Evolutionary conservation across 371 early-diverging fungal species (phyloP).

Genomic region (Entomophthora muscae): DNA sequence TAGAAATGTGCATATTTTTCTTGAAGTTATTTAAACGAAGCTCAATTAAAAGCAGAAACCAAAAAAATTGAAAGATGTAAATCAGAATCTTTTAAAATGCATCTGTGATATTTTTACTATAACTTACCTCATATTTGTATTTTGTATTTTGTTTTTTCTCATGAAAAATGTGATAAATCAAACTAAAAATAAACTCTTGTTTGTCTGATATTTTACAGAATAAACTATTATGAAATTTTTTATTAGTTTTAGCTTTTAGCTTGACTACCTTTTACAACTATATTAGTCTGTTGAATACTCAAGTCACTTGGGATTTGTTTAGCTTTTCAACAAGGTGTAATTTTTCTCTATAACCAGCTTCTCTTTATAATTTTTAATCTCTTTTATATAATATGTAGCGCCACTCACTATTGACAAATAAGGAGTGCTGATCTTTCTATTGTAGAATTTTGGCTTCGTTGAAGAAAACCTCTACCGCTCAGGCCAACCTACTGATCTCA

Average conservation of each 20-base stretch:
- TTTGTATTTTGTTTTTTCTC: too few relatives aligned
- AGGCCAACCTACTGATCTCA: slow-evolving; percentile 95
- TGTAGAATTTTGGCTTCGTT: slow-evolving; percentile 86
- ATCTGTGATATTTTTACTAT: too few relatives aligned
- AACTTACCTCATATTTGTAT: too few relatives aligned
- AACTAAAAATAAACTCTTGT: too few relatives aligned
- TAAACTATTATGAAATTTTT: too few relatives aligned
- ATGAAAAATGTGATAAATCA: too few relatives aligned
- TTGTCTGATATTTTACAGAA: too few relatives aligned
- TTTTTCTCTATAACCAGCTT: not conserved
- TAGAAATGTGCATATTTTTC: not conserved
- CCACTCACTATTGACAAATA: not conserved
- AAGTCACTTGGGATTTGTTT: not conserved
- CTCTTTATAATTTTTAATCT: not conserved
- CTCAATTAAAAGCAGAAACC: not conserved
- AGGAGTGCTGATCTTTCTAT: not conserved
- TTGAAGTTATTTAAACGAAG: not conserved
- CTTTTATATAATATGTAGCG: not conserved
- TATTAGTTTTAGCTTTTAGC: too few relatives aligned
- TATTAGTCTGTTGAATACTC: not conserved
- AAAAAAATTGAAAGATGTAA: too few relatives aligned
- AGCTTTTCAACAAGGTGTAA: not conserved
- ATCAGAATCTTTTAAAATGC: too few relatives aligned
- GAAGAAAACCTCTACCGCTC: slow-evolving; percentile 92
- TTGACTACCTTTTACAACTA: not conserved